Base-by-base conservation (phyloP, 108 stramenopile species). In the Nitzschia sp. region DNA sequence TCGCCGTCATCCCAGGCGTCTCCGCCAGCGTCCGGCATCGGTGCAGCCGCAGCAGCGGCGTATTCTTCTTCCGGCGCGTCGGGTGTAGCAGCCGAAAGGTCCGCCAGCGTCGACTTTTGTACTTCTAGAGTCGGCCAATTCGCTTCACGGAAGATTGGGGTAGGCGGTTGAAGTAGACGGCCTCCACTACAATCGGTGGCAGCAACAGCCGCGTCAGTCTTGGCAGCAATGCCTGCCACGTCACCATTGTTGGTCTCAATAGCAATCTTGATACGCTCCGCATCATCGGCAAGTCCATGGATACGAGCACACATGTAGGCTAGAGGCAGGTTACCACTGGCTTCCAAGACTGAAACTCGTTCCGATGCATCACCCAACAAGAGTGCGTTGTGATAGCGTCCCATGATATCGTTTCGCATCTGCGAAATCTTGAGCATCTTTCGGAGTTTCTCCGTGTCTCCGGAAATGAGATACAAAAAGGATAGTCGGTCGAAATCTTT, bases 351-450 rank as follows among this genome's bases (percentile, higher is more conserved):
- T 49, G 81, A 63, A 25, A 98, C 89, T 18, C 98, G 92, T 80
- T 98, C 97, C 6, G 88, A 67, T 21, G 93, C 98, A 79, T 98
- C 96, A 25, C 98, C 98, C 60, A 98, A 85, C 64, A 95, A 84
- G 18, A 99, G 83, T 30, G 97, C 95, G 77, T 98, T 98, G 88
- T 98, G 98, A 71, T 98, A 98, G 29, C 95, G 90, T 28, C 94
- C 93, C 97, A 98, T 98, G 49, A 94, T 90, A 75, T 98, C 98
- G 33, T 84, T 80, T 46, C 97, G 86, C 93, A 96, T 94, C 72
- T 97, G 90, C 3, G 97, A 96, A 54, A 98, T 98, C 79, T 97
- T 98, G 68, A 96, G 82, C 97, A 98, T 98, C 83, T 97, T 97
- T 57, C 88, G 83, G 31, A 99, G 91, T 71, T 98, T 98, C 54